These are phyloP conservation scores for Geranium rotundifolium DNA, from an alignment of 345 rosid genomes.

Conservation along the genomic window DNA sequence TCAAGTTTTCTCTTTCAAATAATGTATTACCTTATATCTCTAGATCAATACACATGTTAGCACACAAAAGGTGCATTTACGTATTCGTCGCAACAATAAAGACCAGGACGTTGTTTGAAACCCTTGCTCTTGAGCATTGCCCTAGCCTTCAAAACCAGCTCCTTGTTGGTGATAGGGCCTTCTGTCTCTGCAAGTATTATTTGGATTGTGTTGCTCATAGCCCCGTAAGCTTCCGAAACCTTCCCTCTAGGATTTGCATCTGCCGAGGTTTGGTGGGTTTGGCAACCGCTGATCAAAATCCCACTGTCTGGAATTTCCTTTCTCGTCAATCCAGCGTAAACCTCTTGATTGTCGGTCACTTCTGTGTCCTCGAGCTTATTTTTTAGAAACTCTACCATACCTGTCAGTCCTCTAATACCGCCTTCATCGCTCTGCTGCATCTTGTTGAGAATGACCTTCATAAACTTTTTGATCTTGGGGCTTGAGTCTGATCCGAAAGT, in stretches of 20 bases:
- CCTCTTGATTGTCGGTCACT: conserved; percentile 62
- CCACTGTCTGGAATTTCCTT: conserved; percentile 62
- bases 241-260: conserved; percentile 81
- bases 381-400: conserved; percentile 74
- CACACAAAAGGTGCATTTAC: conserved; percentile 50
- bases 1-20: too few relatives aligned
- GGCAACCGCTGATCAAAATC: conserved; percentile 86
- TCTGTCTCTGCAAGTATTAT: conserved; percentile 46
- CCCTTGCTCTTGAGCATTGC: conserved; percentile 56
- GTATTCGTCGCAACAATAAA: conserved; percentile 64
- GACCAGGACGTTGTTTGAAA: conserved; percentile 87
- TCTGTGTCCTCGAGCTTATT: conserved; percentile 58
- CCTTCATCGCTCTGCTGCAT: conserved; percentile 32
- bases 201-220: conserved; percentile 89
- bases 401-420: conserved; percentile 66
- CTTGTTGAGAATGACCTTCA: conserved; percentile 66
- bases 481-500: conserved; percentile 79
- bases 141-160: conserved; percentile 66
- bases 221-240: conserved; percentile 66
- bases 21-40: too few relatives aligned
- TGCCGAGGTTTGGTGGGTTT: conserved; percentile 86
- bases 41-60: too few relatives aligned
- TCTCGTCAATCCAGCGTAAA: conserved; percentile 56
- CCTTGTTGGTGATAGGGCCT: conserved; percentile 44
- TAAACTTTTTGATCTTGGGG: conserved; percentile 91